A percentile compares a stretch with the other conserved stretches of the same genome.
Evolutionary conservation across 495 filamentous ascomycete species (phyloP).

Genomic region (Podospora pseudoanserina): DNA sequence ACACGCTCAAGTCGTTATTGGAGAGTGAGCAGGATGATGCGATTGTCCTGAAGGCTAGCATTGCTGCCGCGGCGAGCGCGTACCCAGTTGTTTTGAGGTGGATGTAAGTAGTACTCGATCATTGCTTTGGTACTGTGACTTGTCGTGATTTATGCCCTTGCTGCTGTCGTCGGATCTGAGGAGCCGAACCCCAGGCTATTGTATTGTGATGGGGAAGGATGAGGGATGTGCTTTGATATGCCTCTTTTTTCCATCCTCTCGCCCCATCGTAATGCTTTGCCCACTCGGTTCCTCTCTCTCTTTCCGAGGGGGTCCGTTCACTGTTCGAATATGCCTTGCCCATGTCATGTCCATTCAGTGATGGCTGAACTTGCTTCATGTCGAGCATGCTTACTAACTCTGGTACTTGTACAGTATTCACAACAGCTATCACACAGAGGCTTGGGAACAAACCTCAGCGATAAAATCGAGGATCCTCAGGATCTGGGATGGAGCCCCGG

Average conservation of each 20-base stretch:
- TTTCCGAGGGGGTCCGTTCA: neutral
- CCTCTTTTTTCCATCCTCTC: neutral
- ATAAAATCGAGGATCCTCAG: conserved; percentile 86
- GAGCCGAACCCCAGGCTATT: neutral
- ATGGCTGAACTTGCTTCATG: neutral
- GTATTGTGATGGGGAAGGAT: neutral
- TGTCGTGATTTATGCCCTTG: neutral
- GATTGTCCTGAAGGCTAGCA: conserved; percentile 71
- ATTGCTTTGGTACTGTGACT: neutral
- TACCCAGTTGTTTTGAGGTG: conserved; percentile 89
- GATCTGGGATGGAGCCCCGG: conserved; percentile 78
- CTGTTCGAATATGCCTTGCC: neutral
- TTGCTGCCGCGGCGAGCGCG: conserved; percentile 82
- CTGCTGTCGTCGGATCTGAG: neutral
- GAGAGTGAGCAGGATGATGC: conserved; percentile 69
- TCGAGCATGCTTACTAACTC: neutral
- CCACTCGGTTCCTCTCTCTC: neutral
- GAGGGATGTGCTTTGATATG: neutral
- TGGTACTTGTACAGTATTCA: conserved; percentile 60
- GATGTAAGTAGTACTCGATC: conserved; percentile 64
- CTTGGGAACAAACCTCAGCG: conserved; percentile 81
- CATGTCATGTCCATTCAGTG: neutral
- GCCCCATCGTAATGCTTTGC: neutral
- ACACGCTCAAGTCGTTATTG: conserved; percentile 68
- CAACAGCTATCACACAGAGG: conserved; percentile 69